Base-by-base conservation (phyloP, 371 early-diverging fungal genomes). In the Gilbertella persicaria region DNA sequence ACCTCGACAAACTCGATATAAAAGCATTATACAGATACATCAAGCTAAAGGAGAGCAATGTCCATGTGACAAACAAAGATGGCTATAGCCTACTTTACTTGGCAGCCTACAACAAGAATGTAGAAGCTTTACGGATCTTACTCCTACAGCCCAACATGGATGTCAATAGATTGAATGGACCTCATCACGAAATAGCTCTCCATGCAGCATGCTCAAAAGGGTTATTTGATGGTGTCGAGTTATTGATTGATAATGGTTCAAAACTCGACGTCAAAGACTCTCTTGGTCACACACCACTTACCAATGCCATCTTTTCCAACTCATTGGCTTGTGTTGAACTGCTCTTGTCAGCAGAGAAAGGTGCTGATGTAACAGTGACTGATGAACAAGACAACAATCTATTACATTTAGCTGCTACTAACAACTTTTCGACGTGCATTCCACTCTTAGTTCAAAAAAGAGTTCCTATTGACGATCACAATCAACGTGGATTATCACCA, bases 351-450 rank as follows among this genome's bases (percentile, higher is more conserved):
- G 60, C 60, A 17, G 71, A 78, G 4, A 45, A 41, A 5, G 39
- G 17, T 12, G 64, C 72, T 6, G 58, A 71, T 3, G 49, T 75
- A 8, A 68, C 82, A 54, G 67, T 68, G 0, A 64, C 80, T 45
- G 90, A 92, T 55, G 67, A 71, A 6, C 71, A 71, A 42, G 89
- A 88, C 23, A 88, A 89, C 60, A 79, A 82, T 0, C 71, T 85
- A 0, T 62, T 89, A 50, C 82, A 85, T 60, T 28, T 75, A 6
- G 71, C 75, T 2, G 69, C 62, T 8, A 58, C 62, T 3, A 70
- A 66, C 36, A 38, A 69, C 8, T 70, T 72, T 41, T 16, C 52
- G 2, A 56, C 52, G 19, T 73, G 53, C 1, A 55, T 75, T 9
- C 60, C 62, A 3, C 26, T 61, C 5, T 30, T 78, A 1, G 25